Base-by-base conservation (phyloP, 2,329 filamentous ascomycete genomes). In the Fusarium nelsonii region DNA sequence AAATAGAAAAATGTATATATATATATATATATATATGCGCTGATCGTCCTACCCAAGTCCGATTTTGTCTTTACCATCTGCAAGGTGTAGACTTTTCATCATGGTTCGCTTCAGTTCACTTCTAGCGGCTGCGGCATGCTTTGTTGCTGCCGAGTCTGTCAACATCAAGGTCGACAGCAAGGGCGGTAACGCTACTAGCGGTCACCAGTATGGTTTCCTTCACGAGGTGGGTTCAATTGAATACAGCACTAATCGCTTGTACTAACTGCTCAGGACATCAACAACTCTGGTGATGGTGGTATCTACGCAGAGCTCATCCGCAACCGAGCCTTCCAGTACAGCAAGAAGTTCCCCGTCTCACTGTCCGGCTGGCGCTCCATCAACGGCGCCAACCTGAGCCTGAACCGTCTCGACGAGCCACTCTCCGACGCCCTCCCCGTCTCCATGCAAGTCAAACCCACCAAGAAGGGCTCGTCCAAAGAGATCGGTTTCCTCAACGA, bases 291-390 rank as follows among this genome's bases (percentile, higher is more conserved):
- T 4, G 91, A 93, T 73, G 90, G 91, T 23, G 91, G 90, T 7
- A 86, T 92, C 65, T 92, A 93, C 74, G 90, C 88, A 49, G 90
- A 93, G 74, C 78, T 93, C 58, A 86, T 93, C 58, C 85, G 84
- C 52, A 93, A 93, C 77, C 85, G 90, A 49, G 91, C 90, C 12
- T 92, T 93, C 73, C 91, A 93, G 76, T 81, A 80, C 55, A 83
- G 80, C 62, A 77, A 79, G 20, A 69, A 73, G 16, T 83, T 77
- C 63, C 82, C 81, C 5, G 77, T 79, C 39, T 81, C 80, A 6
- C 78, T 87, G 4, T 77, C 78, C n/a, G 81, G 77, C 16, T 87
- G 84, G 83, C 76, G 75, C 16, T 66, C 83, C 2, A 65, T 85
- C 49, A 81, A 82, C 51, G 79, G 76, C 30, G 81, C 83, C 11